Conservation (phyloP, 2,329 filamentous ascomycete species). For the Ambrosiella cleistominuta region DNA sequence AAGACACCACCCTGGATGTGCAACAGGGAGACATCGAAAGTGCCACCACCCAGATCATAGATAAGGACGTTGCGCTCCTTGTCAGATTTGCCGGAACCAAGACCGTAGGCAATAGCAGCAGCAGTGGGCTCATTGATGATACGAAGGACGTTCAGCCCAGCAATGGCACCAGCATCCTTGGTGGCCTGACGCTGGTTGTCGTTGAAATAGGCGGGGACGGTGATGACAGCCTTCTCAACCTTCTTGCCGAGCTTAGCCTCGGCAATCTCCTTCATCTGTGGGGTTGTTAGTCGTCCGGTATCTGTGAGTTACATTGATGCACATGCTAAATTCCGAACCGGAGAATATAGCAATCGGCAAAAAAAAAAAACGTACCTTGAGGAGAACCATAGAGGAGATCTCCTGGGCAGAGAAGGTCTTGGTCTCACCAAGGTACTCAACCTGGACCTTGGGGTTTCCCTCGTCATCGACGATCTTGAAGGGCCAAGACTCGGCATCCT, state of each 20-base stretch:
- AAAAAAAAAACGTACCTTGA: slow-evolving; percentile 50
- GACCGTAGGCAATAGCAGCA: slow-evolving; percentile 94
- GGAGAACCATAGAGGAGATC: slow-evolving; percentile 96
- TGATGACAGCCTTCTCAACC: slow-evolving; percentile 97
- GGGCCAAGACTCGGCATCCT: slow-evolving; percentile 96
- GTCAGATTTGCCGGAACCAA: slow-evolving; percentile 82
- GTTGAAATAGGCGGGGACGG: slow-evolving; percentile 99
- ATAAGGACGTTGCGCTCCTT: slow-evolving; percentile 99
- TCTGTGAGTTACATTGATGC: background rate
- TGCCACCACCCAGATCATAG: slow-evolving; percentile 99
- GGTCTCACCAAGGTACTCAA: slow-evolving; percentile 85
- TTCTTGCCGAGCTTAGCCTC: slow-evolving; percentile 98
- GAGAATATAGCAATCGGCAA: slow-evolving; percentile 10
- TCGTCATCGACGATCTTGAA: slow-evolving; percentile 93
- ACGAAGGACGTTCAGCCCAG: slow-evolving; percentile 94
- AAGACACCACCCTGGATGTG: slow-evolving; percentile 99
- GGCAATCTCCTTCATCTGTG: slow-evolving; percentile 96
- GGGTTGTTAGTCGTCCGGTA: slow-evolving; percentile 2
- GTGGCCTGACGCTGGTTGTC: slow-evolving; percentile 99
- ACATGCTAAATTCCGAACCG: background rate
- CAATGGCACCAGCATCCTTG: slow-evolving; percentile 96
- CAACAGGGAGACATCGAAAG: slow-evolving; percentile 98
- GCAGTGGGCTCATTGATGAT: slow-evolving; percentile 99
- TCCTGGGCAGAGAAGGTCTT: slow-evolving; percentile 97
- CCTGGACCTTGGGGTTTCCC: slow-evolving; percentile 80